A percentile compares a stretch with the other conserved stretches of the same genome.
These are phyloP conservation scores for Colletotrichum orbiculare DNA, from an alignment of 2,329 filamentous ascomycete species.

Conservation along the genomic window DNA sequence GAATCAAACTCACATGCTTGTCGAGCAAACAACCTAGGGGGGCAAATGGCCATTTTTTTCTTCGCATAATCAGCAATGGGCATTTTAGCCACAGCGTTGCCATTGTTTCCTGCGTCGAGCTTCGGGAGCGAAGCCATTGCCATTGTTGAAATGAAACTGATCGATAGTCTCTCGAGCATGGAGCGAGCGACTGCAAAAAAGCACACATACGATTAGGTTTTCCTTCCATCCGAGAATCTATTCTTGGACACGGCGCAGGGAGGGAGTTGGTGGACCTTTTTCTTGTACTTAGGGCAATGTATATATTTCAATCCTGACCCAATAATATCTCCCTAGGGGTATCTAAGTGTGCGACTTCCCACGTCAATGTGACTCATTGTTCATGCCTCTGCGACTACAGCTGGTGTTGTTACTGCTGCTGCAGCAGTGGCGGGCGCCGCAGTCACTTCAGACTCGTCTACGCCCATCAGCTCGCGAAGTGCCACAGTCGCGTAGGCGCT, in stretches of 20 bases:
- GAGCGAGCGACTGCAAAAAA: constrained; percentile 15
- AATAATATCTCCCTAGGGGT: constrained; percentile 22
- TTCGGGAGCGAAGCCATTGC: not conserved
- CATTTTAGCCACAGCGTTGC: too few species aligned
- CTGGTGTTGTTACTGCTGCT: too few species aligned
- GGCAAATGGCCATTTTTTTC: too few species aligned
- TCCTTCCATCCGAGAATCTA: not conserved
- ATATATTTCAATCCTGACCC: constrained; percentile 14
- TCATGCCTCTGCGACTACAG: not conserved
- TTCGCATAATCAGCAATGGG: too few species aligned
- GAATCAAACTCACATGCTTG: too few species aligned
- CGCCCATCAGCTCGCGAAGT: constrained; percentile 79
- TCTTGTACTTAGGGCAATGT: constrained; percentile 7
- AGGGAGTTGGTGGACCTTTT: not conserved
- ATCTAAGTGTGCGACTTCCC: constrained; percentile 35
- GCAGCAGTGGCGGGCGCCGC: not conserved
- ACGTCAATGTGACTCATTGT: constrained; percentile 7
- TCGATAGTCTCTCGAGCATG: constrained; percentile 9
- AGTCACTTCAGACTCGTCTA: constrained; percentile 39
- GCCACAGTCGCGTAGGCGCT: constrained; percentile 90
- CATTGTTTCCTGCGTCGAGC: too few species aligned
- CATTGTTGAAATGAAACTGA: constrained; percentile 12
- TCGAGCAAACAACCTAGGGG: too few species aligned
- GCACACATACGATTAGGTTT: not conserved
- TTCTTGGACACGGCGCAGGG: not conserved